Percentiles rank a stretch among this genome's conserved stretches.
These are phyloP conservation scores for Candida insectorum DNA, from an alignment of 805 yeast genomes.

Conservation along the genomic window DNA sequence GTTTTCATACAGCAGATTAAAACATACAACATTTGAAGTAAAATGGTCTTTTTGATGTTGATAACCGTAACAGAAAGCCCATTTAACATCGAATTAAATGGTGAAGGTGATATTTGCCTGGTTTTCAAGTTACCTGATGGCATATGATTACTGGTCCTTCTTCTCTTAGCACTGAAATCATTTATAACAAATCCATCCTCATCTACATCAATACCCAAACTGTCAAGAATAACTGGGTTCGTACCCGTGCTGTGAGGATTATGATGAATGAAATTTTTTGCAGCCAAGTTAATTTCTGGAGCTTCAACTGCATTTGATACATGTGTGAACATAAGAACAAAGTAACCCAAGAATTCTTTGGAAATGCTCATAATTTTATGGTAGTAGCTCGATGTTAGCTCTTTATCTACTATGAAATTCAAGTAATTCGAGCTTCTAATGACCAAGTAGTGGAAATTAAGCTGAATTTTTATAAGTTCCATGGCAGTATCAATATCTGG, in stretches of 20 bases:
- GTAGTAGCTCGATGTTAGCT: conserved; percentile 32
- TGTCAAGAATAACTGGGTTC: conserved; percentile 27
- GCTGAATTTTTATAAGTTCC: conserved; percentile 39
- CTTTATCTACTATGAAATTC: conserved; percentile 41
- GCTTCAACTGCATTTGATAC: conserved; percentile 13
- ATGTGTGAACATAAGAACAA: conserved; percentile 35
- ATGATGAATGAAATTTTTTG: conserved; percentile 12
- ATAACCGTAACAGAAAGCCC: conserved; percentile 42
- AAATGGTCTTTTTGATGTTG: conserved; percentile 39
- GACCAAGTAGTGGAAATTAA: conserved; percentile 41
- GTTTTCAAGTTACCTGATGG: conserved; percentile 12
- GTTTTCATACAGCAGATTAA: conserved; percentile 38
- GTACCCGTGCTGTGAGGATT: conserved; percentile 17
- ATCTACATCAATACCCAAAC: conserved; percentile 38
- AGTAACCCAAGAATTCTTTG: conserved; percentile 35
- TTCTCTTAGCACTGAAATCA: conserved; percentile 39
- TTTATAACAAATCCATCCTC: conserved; percentile 45
- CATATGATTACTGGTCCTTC: conserved; percentile 16
- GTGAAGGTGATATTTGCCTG: conserved; percentile 33
- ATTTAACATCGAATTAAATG: conserved; percentile 39
- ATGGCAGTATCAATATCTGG: conserved; percentile 38
- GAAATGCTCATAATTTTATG: conserved; percentile 34
- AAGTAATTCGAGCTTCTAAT: conserved; percentile 42
- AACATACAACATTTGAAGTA: conserved; percentile 40
- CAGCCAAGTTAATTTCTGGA: background rate